A percentile compares a stretch with the other conserved stretches of the same genome.
phyloP scores from a whole-genome alignment of 306 rosid species.

The Vicia villosa region DNA sequence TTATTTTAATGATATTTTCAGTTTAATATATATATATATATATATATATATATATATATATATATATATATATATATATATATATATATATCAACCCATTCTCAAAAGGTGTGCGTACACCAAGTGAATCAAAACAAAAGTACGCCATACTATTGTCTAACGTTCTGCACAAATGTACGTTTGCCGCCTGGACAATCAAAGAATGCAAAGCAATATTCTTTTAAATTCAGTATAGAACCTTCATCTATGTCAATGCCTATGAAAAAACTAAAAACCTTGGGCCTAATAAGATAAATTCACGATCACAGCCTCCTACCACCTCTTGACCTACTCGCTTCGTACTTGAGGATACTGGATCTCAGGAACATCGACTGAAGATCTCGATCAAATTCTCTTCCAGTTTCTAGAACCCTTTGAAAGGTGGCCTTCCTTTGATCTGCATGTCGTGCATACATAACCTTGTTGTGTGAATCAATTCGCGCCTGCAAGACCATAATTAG shows the following conservation, averaged over 20 bases:
- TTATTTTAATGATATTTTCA: no score
- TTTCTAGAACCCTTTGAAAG: conserved; percentile 85
- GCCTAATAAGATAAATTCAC: not conserved
- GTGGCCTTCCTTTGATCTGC: conserved; percentile 98
- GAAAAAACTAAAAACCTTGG: not conserved
- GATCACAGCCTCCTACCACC: conserved; percentile 48
- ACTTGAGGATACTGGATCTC: conserved; percentile 82
- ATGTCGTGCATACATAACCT: conserved; percentile 90
- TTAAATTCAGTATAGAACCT: conserved; percentile 6
- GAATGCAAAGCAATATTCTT: conserved; percentile 20
- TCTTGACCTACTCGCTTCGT: conserved; percentile 56
- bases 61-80: no score
- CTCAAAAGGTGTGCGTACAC: no score
- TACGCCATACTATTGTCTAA: conserved; percentile 30
- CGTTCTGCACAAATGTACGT: conserved; percentile 40
- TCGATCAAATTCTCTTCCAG: conserved; percentile 77
- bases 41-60: no score
- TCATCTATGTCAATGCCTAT: not conserved
- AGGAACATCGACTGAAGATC: conserved; percentile 85
- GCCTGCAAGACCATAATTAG: conserved; percentile 59
- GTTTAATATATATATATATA: no score
- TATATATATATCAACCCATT: no score
- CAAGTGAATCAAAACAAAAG: not conserved
- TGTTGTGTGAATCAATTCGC: conserved; percentile 96
- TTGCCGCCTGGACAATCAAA: conserved; percentile 39